phyloP scores from a whole-genome alignment of 1,284 basidiomycete species.

The Anthracocystis panici-leucophaei region DNA sequence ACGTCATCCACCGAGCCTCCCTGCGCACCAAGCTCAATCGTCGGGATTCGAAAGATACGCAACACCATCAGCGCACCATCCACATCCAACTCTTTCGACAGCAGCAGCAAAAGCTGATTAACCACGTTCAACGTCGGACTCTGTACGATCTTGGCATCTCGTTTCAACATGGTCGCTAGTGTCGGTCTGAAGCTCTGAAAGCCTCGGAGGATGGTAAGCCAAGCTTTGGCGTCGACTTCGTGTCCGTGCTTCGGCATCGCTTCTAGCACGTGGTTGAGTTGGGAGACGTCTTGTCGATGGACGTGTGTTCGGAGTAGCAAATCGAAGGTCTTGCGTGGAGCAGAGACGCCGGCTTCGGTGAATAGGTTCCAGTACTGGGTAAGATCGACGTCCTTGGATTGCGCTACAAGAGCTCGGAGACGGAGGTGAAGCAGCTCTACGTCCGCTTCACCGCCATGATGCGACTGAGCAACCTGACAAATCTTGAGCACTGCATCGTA shows the following conservation, averaged over 20 bases:
- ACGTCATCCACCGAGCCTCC: background rate
- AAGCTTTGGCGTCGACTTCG: conserved; percentile 31
- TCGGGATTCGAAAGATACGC: conserved; percentile 37
- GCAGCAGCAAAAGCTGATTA: conserved; percentile 23
- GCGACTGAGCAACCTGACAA: conserved; percentile 18
- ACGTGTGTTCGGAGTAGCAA: conserved; percentile 40
- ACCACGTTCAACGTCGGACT: conserved; percentile 43
- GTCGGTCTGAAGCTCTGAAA: conserved; percentile 33
- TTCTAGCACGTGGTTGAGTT: conserved; percentile 41
- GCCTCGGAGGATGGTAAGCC: conserved; percentile 48
- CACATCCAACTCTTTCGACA: conserved; percentile 26
- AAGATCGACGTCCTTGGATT: conserved; percentile 9
- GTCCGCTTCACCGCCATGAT: conserved; percentile 30
- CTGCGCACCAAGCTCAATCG: background rate
- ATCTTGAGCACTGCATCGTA: conserved; percentile 38
- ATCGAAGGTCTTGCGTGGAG: conserved; percentile 47
- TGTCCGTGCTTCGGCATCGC: conserved; percentile 38
- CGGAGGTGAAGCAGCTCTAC: conserved; percentile 44
- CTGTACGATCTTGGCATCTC: conserved; percentile 29
- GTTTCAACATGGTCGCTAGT: conserved; percentile 25
- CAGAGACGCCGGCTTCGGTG: conserved; percentile 8
- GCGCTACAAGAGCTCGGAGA: conserved; percentile 34
- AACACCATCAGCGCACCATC: conserved; percentile 30
- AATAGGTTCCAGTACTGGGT: conserved; percentile 26
- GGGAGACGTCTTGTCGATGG: conserved; percentile 25